Conservation (phyloP, 2,329 filamentous ascomycete species). For the Pseudocercospora crystallina region DNA sequence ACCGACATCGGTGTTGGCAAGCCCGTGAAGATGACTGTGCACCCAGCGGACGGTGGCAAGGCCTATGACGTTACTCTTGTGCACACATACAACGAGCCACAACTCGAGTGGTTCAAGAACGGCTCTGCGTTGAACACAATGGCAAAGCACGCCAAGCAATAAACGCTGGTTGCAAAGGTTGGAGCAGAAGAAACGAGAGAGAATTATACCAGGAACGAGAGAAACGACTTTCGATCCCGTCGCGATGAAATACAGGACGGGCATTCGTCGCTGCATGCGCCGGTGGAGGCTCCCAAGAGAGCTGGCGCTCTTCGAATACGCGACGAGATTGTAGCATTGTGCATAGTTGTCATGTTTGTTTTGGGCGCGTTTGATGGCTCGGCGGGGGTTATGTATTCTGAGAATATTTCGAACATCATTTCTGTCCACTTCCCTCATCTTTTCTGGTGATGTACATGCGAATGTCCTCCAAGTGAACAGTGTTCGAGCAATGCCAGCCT, state of each 20-base stretch:
- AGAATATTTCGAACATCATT: conserved; percentile 20
- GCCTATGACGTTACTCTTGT: conserved; percentile 78
- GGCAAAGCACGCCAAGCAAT: conserved; percentile 63
- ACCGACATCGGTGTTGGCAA: conserved; percentile 90
- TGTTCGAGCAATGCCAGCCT: too few relatives aligned
- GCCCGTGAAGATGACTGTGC: conserved; percentile 86
- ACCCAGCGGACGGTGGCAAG: conserved; percentile 78
- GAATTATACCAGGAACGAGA: conserved; percentile 10
- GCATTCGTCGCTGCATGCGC: conserved; percentile 19
- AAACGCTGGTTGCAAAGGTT: conserved; percentile 8
- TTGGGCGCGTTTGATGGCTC: conserved; percentile 22
- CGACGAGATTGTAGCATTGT: conserved; percentile 25
- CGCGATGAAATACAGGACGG: conserved; percentile 21
- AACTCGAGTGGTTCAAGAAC: conserved; percentile 99
- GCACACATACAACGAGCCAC: conserved; percentile 97
- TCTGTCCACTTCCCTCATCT: neutral
- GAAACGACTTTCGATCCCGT: conserved; percentile 17
- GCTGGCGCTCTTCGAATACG: conserved; percentile 11
- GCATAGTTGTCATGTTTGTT: conserved; percentile 19
- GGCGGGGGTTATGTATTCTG: conserved; percentile 23
- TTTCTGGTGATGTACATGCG: neutral
- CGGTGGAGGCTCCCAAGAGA: conserved; percentile 1
- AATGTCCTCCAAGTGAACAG: too few relatives aligned
- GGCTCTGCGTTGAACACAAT: conserved; percentile 97
- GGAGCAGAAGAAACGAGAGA: conserved; percentile 7